Base-by-base conservation (phyloP, 345 rosid genomes). In the Eucalyptus tenuipes region DNA sequence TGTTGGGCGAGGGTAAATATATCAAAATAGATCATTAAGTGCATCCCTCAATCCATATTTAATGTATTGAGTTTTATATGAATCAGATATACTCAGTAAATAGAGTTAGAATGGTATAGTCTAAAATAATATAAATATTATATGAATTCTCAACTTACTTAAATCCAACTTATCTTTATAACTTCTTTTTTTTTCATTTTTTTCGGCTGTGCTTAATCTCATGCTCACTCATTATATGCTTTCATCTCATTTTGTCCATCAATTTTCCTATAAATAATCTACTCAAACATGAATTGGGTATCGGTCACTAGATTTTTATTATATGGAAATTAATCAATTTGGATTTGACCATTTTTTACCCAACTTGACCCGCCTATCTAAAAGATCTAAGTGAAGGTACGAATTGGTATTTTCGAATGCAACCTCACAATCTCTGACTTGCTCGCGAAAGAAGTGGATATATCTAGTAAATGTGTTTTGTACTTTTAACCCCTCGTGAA, bases 341-440 rank as follows among this genome's bases (percentile, higher is more conserved):
- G 61, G 12, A 24, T 55, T 11, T 55, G 27, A 55, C 5, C 61
- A 55, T 55, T 55, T 55, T 22, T 55, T 24, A 55, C 27, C 11
- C 12, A 2, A 55, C 29, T 55, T 24, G 29, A 55, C 29, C 2
- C 0, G 1, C 27, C 1, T 55, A 0, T 55, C 27, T 22, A 55
- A 24, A 9, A 10, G 29, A 24, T 55, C 61, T 33, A 2, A 18
- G 12, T 14, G 42, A 68, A 14, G 42, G 42, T 31, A 10, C 4
- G 25, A 71, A 42, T 13, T 2, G 1, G 7, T 37, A 68, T 31
- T 4, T 33, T 17, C 1, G 3, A 8, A 31, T 16, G 22, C 12
- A 31, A 17, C 42, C 8, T 33, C 42, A 0, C 80, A 8, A 8
- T 7, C 24, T 33, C 2, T 31, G 1, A 68, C 44, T 68, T 68